A percentile compares a stretch with the other conserved stretches of the same genome.
Evolutionary conservation across 2,329 filamentous ascomycete genomes (phyloP).

Genomic region (Mariannaea sp.): DNA sequence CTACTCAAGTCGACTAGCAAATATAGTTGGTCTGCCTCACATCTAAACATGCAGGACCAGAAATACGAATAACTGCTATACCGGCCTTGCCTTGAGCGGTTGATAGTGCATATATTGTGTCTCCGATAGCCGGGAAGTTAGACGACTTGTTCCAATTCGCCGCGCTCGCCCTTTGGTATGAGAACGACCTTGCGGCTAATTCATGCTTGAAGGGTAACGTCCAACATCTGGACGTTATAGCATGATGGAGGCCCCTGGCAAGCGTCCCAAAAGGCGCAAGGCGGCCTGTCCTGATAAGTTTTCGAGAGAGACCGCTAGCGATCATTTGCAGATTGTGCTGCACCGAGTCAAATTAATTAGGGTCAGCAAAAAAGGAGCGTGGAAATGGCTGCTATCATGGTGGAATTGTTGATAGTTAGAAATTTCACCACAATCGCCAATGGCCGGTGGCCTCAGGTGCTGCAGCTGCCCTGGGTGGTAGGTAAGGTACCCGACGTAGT

Average conservation of each 20-base stretch:
- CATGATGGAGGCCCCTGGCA: neutral
- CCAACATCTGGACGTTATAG: neutral
- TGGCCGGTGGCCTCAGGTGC: conserved; percentile 9
- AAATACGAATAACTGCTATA: conserved; percentile 88
- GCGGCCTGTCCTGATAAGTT: conserved; percentile 15
- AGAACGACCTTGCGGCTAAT: conserved; percentile 10
- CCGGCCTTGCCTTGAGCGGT: conserved; percentile 84
- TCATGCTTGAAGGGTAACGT: neutral
- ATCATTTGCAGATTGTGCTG: conserved; percentile 29
- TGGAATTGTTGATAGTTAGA: neutral
- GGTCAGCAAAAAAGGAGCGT: conserved; percentile 2
- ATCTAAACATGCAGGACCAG: conserved; percentile 74
- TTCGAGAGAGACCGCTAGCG: conserved; percentile 29
- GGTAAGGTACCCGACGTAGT: too few relatives aligned
- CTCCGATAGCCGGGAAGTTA: conserved; percentile 37
- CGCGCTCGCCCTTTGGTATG: conserved; percentile 16
- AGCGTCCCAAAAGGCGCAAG: conserved; percentile 10
- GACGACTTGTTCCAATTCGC: conserved; percentile 8
- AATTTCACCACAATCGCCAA: neutral
- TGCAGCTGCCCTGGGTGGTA: too few relatives aligned
- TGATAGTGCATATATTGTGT: conserved; percentile 91
- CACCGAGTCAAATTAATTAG: neutral
- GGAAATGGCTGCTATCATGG: neutral
- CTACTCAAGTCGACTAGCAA: neutral
- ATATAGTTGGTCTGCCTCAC: conserved; percentile 49